phyloP scores from a whole-genome alignment of 177 flowering plant genomes.

The Telopea speciosissima region DNA sequence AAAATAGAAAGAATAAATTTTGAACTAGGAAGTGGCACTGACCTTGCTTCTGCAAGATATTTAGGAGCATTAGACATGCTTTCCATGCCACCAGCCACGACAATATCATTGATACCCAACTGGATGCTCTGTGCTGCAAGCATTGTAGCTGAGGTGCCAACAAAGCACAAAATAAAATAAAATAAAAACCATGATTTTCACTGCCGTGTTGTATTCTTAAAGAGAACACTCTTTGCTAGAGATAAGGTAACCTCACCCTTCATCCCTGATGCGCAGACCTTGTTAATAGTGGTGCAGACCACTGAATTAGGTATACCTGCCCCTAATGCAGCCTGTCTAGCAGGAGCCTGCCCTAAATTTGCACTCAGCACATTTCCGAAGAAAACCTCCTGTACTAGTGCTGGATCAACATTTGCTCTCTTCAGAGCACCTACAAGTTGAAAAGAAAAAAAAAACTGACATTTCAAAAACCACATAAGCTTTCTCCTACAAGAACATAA shows the following conservation, averaged over 20 bases:
- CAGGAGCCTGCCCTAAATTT: slow-evolving; percentile 92
- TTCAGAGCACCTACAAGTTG: slow-evolving; percentile 57
- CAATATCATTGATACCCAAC: slow-evolving; percentile 57
- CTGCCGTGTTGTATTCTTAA: background rate
- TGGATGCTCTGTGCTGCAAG: slow-evolving; percentile 63
- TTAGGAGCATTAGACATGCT: slow-evolving; percentile 73
- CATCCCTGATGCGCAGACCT: slow-evolving; percentile 93
- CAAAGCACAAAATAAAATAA: background rate
- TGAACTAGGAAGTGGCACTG: background rate
- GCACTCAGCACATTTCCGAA: slow-evolving; percentile 91
- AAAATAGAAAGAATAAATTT: background rate
- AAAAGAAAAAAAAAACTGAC: background rate
- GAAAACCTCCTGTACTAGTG: slow-evolving; percentile 76
- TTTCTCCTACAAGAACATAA: no score
- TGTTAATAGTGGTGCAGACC: slow-evolving; percentile 73
- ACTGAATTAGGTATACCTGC: slow-evolving; percentile 82
- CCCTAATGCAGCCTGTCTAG: slow-evolving; percentile 90
- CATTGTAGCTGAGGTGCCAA: slow-evolving; percentile 50
- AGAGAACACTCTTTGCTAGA: background rate
- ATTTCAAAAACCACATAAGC: background rate
- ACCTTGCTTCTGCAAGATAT: slow-evolving; percentile 60
- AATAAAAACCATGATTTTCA: background rate
- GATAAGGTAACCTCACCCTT: slow-evolving; percentile 46
- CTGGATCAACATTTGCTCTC: slow-evolving; percentile 76
- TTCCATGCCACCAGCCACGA: slow-evolving; percentile 77